Conservation (phyloP, 352 stramenopile genomes). For the Globisporangium okanoganense region DNA sequence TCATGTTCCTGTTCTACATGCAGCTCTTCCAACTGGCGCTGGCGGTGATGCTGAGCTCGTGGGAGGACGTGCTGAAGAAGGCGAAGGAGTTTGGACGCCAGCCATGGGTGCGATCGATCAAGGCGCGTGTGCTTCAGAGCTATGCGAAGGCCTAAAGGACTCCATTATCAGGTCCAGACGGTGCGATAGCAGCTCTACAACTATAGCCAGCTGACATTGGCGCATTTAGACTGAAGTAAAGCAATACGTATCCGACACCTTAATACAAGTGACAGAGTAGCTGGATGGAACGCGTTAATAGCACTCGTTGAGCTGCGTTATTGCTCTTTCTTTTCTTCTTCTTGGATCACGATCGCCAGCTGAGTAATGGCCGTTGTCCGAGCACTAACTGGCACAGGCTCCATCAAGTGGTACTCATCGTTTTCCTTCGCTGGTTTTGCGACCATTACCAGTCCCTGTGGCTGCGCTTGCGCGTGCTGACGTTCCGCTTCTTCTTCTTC, state of each 20-base stretch:
- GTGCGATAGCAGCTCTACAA: too few species aligned
- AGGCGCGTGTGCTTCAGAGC: not conserved
- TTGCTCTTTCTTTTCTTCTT: conserved; percentile 12
- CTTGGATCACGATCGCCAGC: conserved; percentile 10
- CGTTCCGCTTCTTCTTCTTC: conserved; percentile 15
- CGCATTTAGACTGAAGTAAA: not conserved
- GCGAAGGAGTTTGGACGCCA: conserved; percentile 22
- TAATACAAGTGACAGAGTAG: not conserved
- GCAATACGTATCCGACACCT: too few species aligned
- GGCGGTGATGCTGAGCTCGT: conserved; percentile 55
- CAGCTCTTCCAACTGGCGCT: conserved; percentile 52
- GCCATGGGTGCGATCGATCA: conserved; percentile 6
- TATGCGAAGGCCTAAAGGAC: not conserved
- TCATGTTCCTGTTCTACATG: conserved; percentile 45
- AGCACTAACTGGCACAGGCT: not conserved
- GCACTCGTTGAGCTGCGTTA: not conserved
- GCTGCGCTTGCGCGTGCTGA: conserved; percentile 14
- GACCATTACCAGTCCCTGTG: conserved; percentile 8
- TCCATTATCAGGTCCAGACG: not conserved
- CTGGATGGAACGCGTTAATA: not conserved
- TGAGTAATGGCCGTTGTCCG: not conserved
- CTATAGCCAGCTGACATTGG: not conserved
- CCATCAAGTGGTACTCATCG: conserved; percentile 10
- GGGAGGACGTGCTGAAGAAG: conserved; percentile 39
- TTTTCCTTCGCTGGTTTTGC: conserved; percentile 17